phyloP scores from a whole-genome alignment of 306 rosid genomes.

The Vigna unguiculata region DNA sequence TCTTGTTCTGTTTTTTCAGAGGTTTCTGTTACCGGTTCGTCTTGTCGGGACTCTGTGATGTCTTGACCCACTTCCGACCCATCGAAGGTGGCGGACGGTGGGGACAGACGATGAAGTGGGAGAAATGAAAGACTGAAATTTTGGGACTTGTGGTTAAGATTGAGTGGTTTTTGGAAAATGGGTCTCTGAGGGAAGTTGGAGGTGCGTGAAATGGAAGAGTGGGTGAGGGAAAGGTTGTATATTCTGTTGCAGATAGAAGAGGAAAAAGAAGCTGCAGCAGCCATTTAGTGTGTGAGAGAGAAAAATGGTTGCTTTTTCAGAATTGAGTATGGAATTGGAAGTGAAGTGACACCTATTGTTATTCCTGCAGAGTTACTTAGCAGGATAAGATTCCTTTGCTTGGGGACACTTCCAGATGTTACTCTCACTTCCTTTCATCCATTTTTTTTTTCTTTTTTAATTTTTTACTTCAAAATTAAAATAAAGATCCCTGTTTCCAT shows the following conservation, averaged over 20 bases:
- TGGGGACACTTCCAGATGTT: constrained; percentile 13
- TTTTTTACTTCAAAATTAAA: neutral
- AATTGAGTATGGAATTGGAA: neutral
- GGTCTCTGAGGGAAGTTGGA: constrained; percentile 53
- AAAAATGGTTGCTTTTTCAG: neutral
- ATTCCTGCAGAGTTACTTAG: neutral
- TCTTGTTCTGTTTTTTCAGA: constrained; percentile 43
- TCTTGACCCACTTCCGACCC: constrained; percentile 56
- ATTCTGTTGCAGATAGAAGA: constrained; percentile 63
- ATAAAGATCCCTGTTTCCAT: neutral
- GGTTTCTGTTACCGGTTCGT: constrained; percentile 47
- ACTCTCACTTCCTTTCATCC: neutral
- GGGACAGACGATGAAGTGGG: constrained; percentile 50
- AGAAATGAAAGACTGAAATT: constrained; percentile 46
- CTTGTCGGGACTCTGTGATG: constrained; percentile 39
- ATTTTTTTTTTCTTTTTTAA: neutral
- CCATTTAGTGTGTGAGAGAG: constrained; percentile 47
- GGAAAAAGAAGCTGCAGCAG: constrained; percentile 61
- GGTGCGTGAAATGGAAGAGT: constrained; percentile 56
- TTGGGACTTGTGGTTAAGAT: constrained; percentile 53
- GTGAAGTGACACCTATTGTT: constrained; percentile 13
- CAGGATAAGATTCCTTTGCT: constrained; percentile 53
- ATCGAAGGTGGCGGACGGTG: constrained; percentile 55
- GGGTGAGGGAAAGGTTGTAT: constrained; percentile 55
- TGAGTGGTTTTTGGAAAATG: constrained; percentile 56